These are phyloP conservation scores for Letharia columbiana DNA, from an alignment of 495 filamentous ascomycete genomes.

Conservation along the genomic window DNA sequence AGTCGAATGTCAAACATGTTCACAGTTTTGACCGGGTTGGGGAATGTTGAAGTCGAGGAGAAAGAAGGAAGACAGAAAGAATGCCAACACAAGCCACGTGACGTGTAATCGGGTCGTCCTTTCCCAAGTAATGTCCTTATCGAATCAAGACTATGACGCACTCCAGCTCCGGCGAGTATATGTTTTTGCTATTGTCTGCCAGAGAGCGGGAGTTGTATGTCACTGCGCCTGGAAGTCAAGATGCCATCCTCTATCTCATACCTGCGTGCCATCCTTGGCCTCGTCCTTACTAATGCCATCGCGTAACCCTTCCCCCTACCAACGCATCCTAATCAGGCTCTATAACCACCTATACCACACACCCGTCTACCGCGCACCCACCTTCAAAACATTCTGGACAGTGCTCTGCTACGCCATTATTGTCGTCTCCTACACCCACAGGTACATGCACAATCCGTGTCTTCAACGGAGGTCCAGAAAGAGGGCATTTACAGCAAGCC, in stretches of 20 bases:
- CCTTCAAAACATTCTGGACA: constrained; percentile 31
- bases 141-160: too few relatives aligned
- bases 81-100: background rate
- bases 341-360: constrained; percentile 21
- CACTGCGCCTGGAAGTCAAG: too few relatives aligned
- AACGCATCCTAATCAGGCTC: constrained; percentile 15
- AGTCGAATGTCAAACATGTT: constrained; percentile 25
- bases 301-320: constrained; percentile 12
- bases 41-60: too few relatives aligned
- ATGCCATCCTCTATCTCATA: too few relatives aligned
- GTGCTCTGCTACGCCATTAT: constrained; percentile 30
- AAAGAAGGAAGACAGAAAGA: background rate
- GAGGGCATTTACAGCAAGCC: background rate
- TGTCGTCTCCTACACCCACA: constrained; percentile 23
- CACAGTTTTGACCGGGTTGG: background rate
- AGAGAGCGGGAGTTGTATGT: too few relatives aligned
- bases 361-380: constrained; percentile 26
- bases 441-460: constrained; percentile 25
- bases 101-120: background rate
- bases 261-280: too few relatives aligned
- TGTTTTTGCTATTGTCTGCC: too few relatives aligned
- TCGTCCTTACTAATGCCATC: too few relatives aligned
- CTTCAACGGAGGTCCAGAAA: constrained; percentile 18
- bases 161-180: too few relatives aligned
- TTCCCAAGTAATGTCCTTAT: too few relatives aligned